Evolutionary conservation across 2,329 filamentous ascomycete genomes (phyloP).

Genomic region (Fusarium algeriense): DNA sequence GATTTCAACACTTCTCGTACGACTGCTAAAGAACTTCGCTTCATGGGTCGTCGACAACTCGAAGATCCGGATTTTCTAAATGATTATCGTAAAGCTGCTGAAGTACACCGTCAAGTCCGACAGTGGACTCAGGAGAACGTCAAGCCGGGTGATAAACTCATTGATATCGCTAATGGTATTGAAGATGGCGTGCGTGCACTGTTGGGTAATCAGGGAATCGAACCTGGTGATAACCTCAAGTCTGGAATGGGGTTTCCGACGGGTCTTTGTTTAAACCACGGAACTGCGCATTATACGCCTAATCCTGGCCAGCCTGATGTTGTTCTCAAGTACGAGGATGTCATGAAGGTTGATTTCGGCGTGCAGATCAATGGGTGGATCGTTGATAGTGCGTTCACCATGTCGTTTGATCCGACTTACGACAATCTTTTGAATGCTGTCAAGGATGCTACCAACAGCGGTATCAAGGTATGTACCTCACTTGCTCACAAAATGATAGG

Average conservation of each 20-base stretch:
- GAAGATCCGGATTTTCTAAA: conserved; percentile 68
- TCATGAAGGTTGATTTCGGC: conserved; percentile 83
- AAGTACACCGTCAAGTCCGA: conserved; percentile 84
- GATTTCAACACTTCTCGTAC: conserved; percentile 41
- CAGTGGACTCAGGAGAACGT: conserved; percentile 83
- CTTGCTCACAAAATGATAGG: fast-evolving
- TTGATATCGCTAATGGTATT: conserved; percentile 83
- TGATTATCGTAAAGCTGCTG: conserved; percentile 83
- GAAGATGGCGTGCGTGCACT: conserved; percentile 82
- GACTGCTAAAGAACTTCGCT: conserved; percentile 45
- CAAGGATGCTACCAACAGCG: conserved; percentile 82
- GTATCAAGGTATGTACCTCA: conserved; percentile 67
- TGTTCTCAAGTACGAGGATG: conserved; percentile 74
- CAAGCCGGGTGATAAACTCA: conserved; percentile 81
- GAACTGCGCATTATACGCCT: conserved; percentile 84
- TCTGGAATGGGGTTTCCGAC: conserved; percentile 87
- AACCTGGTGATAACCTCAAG: conserved; percentile 79
- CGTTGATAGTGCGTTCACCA: conserved; percentile 81
- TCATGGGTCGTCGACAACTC: conserved; percentile 37
- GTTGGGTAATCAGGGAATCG: conserved; percentile 78
- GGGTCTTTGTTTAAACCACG: conserved; percentile 83
- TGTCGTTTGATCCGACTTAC: conserved; percentile 78
- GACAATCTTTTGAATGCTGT: conserved; percentile 79
- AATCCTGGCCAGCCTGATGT: conserved; percentile 81
- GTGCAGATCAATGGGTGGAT: conserved; percentile 82